These are phyloP conservation scores for Andalucia godoyi DNA, from an alignment of 78 protist species.

Conservation along the genomic window DNA sequence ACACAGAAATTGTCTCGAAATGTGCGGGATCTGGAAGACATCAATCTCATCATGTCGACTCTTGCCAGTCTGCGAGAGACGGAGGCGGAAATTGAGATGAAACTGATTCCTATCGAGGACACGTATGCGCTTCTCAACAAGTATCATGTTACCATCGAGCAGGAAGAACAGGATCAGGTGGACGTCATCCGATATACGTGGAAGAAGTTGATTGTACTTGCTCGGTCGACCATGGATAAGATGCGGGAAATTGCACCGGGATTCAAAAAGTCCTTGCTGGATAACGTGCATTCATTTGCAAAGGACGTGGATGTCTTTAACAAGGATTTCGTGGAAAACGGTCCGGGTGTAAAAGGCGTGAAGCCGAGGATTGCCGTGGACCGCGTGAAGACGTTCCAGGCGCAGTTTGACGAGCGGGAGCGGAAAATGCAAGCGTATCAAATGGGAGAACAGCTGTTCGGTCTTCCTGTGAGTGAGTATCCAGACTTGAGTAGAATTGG, in stretches of 20 bases:
- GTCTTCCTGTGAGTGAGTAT: conserved; percentile 22
- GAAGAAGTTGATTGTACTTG: background rate
- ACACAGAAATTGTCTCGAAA: background rate
- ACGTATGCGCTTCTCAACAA: conserved; percentile 12
- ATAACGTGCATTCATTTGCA: background rate
- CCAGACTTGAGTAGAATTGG: conserved; percentile 9
- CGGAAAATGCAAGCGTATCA: background rate
- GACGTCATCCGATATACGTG: conserved; percentile 4
- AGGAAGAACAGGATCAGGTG: conserved; percentile 29
- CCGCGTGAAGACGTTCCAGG: conserved; percentile 17
- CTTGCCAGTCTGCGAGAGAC: background rate
- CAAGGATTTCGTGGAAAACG: conserved; percentile 33
- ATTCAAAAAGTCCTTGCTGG: conserved; percentile 13
- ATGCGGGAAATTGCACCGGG: background rate
- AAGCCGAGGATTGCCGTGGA: conserved; percentile 19
- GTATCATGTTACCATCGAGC: conserved; percentile 9
- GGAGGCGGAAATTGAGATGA: conserved; percentile 29
- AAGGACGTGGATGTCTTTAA: conserved; percentile 21
- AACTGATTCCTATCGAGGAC: conserved; percentile 25
- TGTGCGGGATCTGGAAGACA: conserved; percentile 13
- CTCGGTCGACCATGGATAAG: background rate
- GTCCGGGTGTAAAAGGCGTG: conserved; percentile 22
- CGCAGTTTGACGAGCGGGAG: conserved; percentile 20
- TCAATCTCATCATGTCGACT: background rate
- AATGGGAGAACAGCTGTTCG: conserved; percentile 50